phyloP scores from a whole-genome alignment of 1,284 basidiomycete genomes.

The Heimioporus retisporus region DNA sequence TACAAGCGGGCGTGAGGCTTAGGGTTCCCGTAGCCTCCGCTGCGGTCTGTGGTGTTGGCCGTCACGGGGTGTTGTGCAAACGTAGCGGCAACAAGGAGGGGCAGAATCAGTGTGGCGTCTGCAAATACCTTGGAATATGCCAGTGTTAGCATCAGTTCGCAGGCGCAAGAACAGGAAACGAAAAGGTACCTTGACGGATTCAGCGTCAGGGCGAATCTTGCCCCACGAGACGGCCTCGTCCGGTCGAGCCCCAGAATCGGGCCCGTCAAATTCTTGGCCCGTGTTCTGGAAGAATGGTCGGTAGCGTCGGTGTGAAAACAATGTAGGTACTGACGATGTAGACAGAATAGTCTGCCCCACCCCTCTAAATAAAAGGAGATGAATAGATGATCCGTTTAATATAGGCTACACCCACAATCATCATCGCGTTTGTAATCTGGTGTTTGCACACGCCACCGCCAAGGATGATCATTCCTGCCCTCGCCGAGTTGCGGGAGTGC shows the following conservation, averaged over 20 bases:
- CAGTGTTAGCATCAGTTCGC: constrained; percentile 6
- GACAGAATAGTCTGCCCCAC: constrained; percentile 98
- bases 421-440: constrained; percentile 99
- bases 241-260: constrained; percentile 96
- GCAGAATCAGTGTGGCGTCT: constrained; percentile 93
- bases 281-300: constrained; percentile 75
- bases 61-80: constrained; percentile 57
- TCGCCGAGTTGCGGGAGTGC: constrained; percentile 86
- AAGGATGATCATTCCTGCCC: constrained; percentile 98
- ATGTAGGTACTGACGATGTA: constrained; percentile 78
- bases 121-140: constrained; percentile 64
- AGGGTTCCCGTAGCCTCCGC: too few relatives aligned
- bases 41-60: too few relatives aligned
- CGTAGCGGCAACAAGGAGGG: constrained; percentile 89
- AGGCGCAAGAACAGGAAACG: neutral
- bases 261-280: constrained; percentile 99
- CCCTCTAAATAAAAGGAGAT: constrained; percentile 68
- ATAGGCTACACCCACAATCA: constrained; percentile 75
- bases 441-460: constrained; percentile 99
- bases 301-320: neutral
- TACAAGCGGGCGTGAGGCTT: too few relatives aligned
- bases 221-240: constrained; percentile 99
- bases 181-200: constrained; percentile 88
- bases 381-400: constrained; percentile 2
- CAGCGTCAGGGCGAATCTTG: constrained; percentile 93